A percentile compares a stretch with the other conserved stretches of the same genome.
phyloP scores from a whole-genome alignment of 495 filamentous ascomycete genomes.

The Platismatia glauca region DNA sequence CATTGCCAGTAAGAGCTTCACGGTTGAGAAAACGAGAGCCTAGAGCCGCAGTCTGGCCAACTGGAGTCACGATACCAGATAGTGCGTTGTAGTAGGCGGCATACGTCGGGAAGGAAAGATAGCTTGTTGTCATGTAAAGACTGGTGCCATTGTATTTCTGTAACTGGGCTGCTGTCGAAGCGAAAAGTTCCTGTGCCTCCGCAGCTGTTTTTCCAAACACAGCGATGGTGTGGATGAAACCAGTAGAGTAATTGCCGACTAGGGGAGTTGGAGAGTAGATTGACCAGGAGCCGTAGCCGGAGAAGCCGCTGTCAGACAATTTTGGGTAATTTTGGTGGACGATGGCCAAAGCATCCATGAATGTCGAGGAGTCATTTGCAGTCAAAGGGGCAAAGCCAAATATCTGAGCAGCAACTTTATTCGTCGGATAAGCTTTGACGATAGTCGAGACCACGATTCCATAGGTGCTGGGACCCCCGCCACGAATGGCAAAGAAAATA shows the following conservation, averaged over 20 bases:
- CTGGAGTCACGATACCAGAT: slow-evolving; percentile 26
- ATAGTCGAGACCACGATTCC: slow-evolving; percentile 38
- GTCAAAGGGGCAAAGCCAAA: slow-evolving; percentile 28
- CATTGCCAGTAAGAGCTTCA: slow-evolving; percentile 25
- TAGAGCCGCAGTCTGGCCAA: slow-evolving; percentile 23
- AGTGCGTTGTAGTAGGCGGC: slow-evolving; percentile 29
- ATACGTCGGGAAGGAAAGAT: slow-evolving; percentile 31
- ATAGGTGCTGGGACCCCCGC: slow-evolving; percentile 43
- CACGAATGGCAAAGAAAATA: slow-evolving; percentile 53
- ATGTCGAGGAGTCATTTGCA: slow-evolving; percentile 15
- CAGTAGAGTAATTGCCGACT: slow-evolving; percentile 27
- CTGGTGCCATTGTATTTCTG: slow-evolving; percentile 25
- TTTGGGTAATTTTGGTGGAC: slow-evolving; percentile 22
- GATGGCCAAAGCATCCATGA: slow-evolving; percentile 26
- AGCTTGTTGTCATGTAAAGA: slow-evolving; percentile 26
- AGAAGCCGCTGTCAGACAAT: slow-evolving; percentile 24
- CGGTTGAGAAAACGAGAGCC: slow-evolving; percentile 35
- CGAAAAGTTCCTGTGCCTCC: slow-evolving; percentile 24
- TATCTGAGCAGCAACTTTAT: slow-evolving; percentile 31
- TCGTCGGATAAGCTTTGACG: slow-evolving; percentile 36
- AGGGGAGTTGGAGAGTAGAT: slow-evolving; percentile 22
- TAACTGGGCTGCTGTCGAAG: slow-evolving; percentile 23
- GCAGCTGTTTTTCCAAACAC: slow-evolving; percentile 25
- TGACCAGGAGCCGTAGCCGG: slow-evolving; percentile 33
- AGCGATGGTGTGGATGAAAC: slow-evolving; percentile 31